Evolutionary conservation across 306 rosid species (phyloP), one percentile per base, ranked within the genome.

Genomic region (Casuarina equisetifolia): DNA sequence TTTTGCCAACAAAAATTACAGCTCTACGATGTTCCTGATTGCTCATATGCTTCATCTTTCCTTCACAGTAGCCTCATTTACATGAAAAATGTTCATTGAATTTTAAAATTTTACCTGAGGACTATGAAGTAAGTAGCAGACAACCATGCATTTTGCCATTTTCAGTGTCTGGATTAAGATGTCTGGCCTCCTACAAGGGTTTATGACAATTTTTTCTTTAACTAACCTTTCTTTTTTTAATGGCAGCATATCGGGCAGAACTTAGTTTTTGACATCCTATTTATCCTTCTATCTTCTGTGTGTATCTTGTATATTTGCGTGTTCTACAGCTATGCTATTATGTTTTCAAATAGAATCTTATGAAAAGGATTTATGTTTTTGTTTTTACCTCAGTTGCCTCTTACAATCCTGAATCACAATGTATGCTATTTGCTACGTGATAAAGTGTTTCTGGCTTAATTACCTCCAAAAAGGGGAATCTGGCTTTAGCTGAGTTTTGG

Each of bases 401-500:
- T 25, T 25, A 25, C 32, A 25, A 25, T 25, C 32, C 32, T 25
- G 32, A 25, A 25, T 25, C 32, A 25, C 32, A 25, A 25, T 25
- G 32, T 25, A 25, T 0, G 32, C 32, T 25, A 25, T 25, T 25
- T 25, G 43, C 53, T 9, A 35, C 15, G 35, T 55, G 39, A 36
- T 67, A 35, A 80, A 73, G 48, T 42, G 79, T 75, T 77, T 66
- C 61, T 54, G 32, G 70, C 78, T 71, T 38, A 70, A 48, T 48
- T 48, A 9, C 51, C 51, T 25, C 51, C 9, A 48, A 48, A 48
- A 0, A 11, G 51, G n/a, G 58, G 76, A 72, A 74, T 71, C 61
- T 54, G n/a, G 70, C 78, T 71, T 25, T 74, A 48, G 76, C 80
- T 84, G 81, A 76, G 75, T 74, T 45, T 70, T 76, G 38, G 4